A percentile compares a stretch with the other conserved stretches of the same genome.
Conservation (phyloP, 2,329 filamentous ascomycete species). For the Bipolaris oryzae region DNA sequence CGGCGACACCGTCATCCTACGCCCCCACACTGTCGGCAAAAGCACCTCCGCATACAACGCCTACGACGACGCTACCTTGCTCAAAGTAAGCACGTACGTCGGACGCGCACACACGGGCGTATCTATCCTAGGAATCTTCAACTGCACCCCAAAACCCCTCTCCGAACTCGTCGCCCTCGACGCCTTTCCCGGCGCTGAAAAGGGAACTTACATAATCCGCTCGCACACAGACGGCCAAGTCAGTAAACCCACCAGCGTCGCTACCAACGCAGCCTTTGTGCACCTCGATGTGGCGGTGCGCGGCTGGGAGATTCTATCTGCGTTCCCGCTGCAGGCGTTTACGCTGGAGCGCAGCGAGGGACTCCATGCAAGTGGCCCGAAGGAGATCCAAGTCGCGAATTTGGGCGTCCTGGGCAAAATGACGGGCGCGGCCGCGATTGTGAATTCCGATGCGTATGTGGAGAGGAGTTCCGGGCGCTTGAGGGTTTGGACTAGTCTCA, state of each 20-base stretch:
- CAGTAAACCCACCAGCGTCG: slow-evolving; percentile 58
- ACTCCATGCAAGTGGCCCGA: slow-evolving; percentile 34
- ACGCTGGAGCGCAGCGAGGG: slow-evolving; percentile 48
- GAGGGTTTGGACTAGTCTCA: slow-evolving; percentile 71
- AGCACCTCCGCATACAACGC: slow-evolving; percentile 74
- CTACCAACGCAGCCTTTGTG: slow-evolving; percentile 59
- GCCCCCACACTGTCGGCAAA: slow-evolving; percentile 76
- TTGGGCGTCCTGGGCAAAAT: slow-evolving; percentile 86
- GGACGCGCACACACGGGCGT: slow-evolving; percentile 71
- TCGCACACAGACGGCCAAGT: slow-evolving; percentile 72
- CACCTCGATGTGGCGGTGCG: slow-evolving; percentile 66
- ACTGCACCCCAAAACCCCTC: slow-evolving; percentile 67
- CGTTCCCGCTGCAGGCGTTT: slow-evolving; percentile 69
- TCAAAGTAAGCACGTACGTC: slow-evolving; percentile 81
- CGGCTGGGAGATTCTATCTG: slow-evolving; percentile 82
- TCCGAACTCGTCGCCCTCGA: slow-evolving; percentile 73
- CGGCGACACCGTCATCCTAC: slow-evolving; percentile 78
- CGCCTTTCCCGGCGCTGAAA: slow-evolving; percentile 73
- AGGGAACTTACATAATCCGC: slow-evolving; percentile 71
- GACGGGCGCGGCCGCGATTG: slow-evolving; percentile 81
- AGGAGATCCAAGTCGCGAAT: slow-evolving; percentile 64
- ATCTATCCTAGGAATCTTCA: slow-evolving; percentile 83
- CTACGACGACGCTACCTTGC: slow-evolving; percentile 73
- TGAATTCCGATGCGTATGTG: slow-evolving; percentile 65
- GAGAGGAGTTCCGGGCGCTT: slow-evolving; percentile 64